Evolutionary conservation across 2,329 filamentous ascomycete species (phyloP), one percentile per base, ranked within the genome.

Genomic region (Alternaria burnsii): DNA sequence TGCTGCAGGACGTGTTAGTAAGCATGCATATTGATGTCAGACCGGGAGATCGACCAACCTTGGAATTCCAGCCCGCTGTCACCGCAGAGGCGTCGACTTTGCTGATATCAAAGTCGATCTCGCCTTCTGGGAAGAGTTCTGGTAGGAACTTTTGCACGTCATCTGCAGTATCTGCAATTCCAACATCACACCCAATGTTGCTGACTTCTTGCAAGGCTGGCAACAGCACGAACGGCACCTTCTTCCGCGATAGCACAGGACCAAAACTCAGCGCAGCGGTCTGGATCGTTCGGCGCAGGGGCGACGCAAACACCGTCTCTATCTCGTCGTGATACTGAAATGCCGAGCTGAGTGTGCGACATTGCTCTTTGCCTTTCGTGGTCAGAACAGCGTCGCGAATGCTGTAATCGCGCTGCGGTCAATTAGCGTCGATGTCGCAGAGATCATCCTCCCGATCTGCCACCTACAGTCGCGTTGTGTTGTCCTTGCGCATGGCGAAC

Each of bases 321-420:
- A 95, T 81, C 3, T 65, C 61, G 26, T 67, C 53, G 52, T 73
- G 89, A 77, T 86, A 79, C 10, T 90, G 87, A 75, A 96, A 97
- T 0, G 79, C 69, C 63, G 30, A 82, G 73, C 69, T 85, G 79
- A 97, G 88, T 16, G 79, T 76, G 26, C 78, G 81, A 81, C 93
- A 96, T 84, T 97, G 93, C 63, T 87, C 72, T 74, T 89, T 84
- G 69, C 94, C 94, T n/a, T 89, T 83, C 0, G 86, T 82, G 1
- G 94, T 97, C 55, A 97, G 86, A 60, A 87, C 82, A 1, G 94
- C 93, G 74, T 97, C 94, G n/a, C 77, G 88, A 41, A 97, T 82
- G 62, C 81, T 73, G 75, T 94, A 90, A 79, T 94, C 92, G 63
- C 85, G 89, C 26, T 82, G 71, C 65, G 73, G 83, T 73, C 28